phyloP scores from a whole-genome alignment of 75 land plant genomes.

The Chamaecyparis obtusa region DNA sequence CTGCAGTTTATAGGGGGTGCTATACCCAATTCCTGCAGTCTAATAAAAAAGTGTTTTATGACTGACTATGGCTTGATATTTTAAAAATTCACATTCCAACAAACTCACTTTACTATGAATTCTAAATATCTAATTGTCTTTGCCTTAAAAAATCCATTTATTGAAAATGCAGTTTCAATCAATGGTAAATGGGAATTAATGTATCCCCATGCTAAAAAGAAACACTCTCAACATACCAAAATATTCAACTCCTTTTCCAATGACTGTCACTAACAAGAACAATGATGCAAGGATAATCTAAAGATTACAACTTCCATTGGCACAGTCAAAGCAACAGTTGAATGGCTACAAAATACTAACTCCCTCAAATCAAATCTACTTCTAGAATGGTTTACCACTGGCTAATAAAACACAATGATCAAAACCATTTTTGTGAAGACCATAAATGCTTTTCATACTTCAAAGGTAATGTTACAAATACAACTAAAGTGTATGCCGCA shows the following conservation, averaged over 20 bases:
- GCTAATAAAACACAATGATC: neutral
- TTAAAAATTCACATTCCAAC: no score
- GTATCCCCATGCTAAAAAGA: neutral
- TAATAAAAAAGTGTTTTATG: no score
- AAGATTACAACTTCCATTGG: neutral
- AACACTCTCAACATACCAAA: neutral
- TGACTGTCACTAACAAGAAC: neutral
- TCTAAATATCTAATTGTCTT: neutral
- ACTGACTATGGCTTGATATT: no score
- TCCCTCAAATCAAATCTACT: neutral
- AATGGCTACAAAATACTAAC: conserved; percentile 9
- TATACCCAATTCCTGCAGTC: no score
- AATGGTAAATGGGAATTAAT: neutral
- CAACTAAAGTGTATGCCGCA: neutral
- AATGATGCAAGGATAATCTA: neutral
- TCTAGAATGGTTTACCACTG: neutral
- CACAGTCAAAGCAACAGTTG: neutral
- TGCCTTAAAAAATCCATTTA: neutral
- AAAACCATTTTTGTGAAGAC: neutral
- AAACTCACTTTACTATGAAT: no score
- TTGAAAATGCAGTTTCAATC: neutral
- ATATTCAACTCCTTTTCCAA: neutral
- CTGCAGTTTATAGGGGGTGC: no score
- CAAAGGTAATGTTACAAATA: neutral
- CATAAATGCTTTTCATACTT: neutral